These are phyloP conservation scores for Ogataea glucozyma DNA, from an alignment of 805 yeast genomes.

Conservation along the genomic window DNA sequence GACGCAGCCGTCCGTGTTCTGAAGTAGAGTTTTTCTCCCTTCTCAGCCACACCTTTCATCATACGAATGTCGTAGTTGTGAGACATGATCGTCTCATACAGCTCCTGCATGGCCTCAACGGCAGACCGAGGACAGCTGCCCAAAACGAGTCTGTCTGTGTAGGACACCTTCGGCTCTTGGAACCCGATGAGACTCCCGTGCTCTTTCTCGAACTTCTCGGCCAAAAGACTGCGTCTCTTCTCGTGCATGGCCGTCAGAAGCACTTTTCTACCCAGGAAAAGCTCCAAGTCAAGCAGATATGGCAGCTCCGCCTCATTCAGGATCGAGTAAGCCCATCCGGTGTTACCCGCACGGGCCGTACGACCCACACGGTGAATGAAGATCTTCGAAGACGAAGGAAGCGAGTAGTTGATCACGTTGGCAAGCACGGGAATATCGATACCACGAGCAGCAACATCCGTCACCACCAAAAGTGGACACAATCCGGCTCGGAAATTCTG, in stretches of 20 bases:
- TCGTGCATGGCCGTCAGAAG: constrained; percentile 70
- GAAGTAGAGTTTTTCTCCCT: constrained; percentile 86
- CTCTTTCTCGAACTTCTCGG: constrained; percentile 44
- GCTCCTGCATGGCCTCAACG: constrained; percentile 72
- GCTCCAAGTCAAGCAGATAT: constrained; percentile 83
- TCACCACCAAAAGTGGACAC: constrained; percentile 86
- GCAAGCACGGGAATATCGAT: constrained; percentile 96
- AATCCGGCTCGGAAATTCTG: constrained; percentile 82
- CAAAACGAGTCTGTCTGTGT: constrained; percentile 73
- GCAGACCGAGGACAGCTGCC: constrained; percentile 79
- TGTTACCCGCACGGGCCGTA: constrained; percentile 98
- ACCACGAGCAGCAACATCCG: constrained; percentile 99
- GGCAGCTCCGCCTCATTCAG: constrained; percentile 86
- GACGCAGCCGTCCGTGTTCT: constrained; percentile 89
- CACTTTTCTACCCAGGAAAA: constrained; percentile 84
- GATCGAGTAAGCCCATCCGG: constrained; percentile 96
- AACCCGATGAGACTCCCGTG: constrained; percentile 32
- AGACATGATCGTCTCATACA: constrained; percentile 58
- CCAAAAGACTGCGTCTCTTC: constrained; percentile 54
- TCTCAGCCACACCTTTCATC: constrained; percentile 67
- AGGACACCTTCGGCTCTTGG: constrained; percentile 62
- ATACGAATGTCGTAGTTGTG: constrained; percentile 68
- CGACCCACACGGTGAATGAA: constrained; percentile 98
- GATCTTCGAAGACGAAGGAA: constrained; percentile 90
- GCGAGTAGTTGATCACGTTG: constrained; percentile 86